Percentiles rank a stretch among this genome's conserved stretches.
Conservation (phyloP, 495 filamentous ascomycete genomes). For the Neurospora sp. region DNA sequence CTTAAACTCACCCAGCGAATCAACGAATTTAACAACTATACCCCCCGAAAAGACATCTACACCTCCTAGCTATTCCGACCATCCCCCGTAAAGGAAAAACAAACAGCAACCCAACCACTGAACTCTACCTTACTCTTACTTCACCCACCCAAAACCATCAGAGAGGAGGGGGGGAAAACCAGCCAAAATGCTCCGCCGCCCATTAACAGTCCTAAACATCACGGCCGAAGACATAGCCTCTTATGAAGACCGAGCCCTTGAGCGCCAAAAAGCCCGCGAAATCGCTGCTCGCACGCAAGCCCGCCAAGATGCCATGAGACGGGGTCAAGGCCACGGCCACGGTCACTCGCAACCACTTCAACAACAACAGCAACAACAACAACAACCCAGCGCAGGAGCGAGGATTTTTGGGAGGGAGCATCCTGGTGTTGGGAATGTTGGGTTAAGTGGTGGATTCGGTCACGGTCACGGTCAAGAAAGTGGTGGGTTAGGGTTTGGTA, state of each 20-base stretch:
- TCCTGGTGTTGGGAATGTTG: background rate
- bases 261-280: slow-evolving; percentile 15
- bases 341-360: slow-evolving; percentile 3
- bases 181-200: slow-evolving; percentile 65
- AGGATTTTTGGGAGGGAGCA: background rate
- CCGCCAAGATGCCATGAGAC: slow-evolving; percentile 5
- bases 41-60: background rate
- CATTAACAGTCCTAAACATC: slow-evolving; percentile 66
- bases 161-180: too few species aligned
- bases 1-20: background rate
- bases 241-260: slow-evolving; percentile 55
- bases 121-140: background rate
- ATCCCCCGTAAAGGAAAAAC: background rate
- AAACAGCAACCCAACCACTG: background rate
- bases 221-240: slow-evolving; percentile 68
- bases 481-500: background rate
- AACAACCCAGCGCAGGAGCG: background rate
- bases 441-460: background rate
- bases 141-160: background rate
- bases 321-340: background rate
- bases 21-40: background rate
- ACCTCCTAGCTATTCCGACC: background rate
- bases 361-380: background rate
- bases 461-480: background rate
- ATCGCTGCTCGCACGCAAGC: slow-evolving; percentile 10